These are phyloP conservation scores for Ustilago curta DNA, from an alignment of 1,284 basidiomycete species.

Conservation along the genomic window DNA sequence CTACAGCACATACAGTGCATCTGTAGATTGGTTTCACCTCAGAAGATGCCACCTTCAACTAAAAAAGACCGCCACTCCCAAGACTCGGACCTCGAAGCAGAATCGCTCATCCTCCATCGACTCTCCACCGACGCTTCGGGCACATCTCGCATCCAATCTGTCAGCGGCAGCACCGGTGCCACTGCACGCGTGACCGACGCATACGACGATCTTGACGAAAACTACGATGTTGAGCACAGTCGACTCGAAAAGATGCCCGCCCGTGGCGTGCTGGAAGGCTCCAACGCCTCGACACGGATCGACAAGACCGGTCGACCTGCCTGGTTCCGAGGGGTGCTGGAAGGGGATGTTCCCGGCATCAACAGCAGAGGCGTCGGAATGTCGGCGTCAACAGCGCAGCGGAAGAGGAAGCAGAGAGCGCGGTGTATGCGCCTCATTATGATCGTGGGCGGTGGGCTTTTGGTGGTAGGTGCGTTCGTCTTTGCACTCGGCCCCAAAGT, in stretches of 20 bases:
- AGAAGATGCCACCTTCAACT: constrained; percentile 14
- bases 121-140: constrained; percentile 43
- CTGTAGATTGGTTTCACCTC: not conserved
- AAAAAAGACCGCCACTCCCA: constrained; percentile 34
- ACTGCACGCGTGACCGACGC: constrained; percentile 39
- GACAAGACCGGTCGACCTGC: constrained; percentile 62
- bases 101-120: constrained; percentile 51
- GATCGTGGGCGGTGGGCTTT: constrained; percentile 25
- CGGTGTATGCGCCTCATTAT: constrained; percentile 28
- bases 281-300: constrained; percentile 37
- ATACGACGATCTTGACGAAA: constrained; percentile 46
- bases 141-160: constrained; percentile 25
- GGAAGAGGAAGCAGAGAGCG: constrained; percentile 28
- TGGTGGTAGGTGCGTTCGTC: constrained; percentile 51
- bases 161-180: constrained; percentile 10
- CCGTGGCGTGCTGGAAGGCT: constrained; percentile 41
- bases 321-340: constrained; percentile 50
- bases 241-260: constrained; percentile 35
- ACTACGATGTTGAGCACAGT: constrained; percentile 26
- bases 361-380: constrained; percentile 34
- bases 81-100: constrained; percentile 51
- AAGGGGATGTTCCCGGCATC: constrained; percentile 42
- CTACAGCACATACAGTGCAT: not conserved
- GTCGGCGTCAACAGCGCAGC: constrained; percentile 35
- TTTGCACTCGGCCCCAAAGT: constrained; percentile 56